phyloP scores from a whole-genome alignment of 257 asterid genomes.

The Gardenia jasminoides region DNA sequence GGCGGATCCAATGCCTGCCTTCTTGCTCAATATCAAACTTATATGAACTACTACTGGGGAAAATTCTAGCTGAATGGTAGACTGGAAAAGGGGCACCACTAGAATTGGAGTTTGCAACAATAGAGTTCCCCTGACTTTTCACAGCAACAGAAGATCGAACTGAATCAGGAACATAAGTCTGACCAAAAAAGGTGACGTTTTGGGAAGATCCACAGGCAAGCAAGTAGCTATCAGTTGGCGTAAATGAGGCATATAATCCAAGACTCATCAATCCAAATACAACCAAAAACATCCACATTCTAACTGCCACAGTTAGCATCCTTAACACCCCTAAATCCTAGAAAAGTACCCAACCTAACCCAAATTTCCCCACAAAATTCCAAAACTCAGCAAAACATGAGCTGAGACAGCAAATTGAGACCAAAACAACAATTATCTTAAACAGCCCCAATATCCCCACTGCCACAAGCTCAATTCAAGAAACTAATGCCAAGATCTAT shows the following conservation, averaged over 20 bases:
- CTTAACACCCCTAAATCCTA: slow-evolving; percentile 10
- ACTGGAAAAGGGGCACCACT: slow-evolving; percentile 34
- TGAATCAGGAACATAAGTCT: slow-evolving; percentile 37
- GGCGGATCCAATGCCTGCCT: slow-evolving; percentile 53
- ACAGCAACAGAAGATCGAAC: slow-evolving; percentile 30
- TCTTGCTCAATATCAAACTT: slow-evolving; percentile 32
- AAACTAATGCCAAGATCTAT: slow-evolving; percentile 17
- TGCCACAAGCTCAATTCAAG: background rate
- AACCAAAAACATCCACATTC: slow-evolving; percentile 19
- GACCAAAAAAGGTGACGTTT: slow-evolving; percentile 36
- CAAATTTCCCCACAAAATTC: slow-evolving; percentile 1
- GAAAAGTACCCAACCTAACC: slow-evolving; percentile 2
- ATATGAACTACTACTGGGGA: slow-evolving; percentile 25
- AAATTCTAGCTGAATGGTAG: slow-evolving; percentile 39
- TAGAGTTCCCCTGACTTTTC: slow-evolving; percentile 26
- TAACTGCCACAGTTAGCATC: slow-evolving; percentile 15
- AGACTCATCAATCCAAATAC: slow-evolving; percentile 16
- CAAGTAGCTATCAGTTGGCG: slow-evolving; percentile 39
- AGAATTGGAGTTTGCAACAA: slow-evolving; percentile 31
- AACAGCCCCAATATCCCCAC: slow-evolving; percentile 2
- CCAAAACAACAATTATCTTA: background rate
- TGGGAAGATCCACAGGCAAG: slow-evolving; percentile 47
- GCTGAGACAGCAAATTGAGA: background rate
- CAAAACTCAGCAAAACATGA: background rate
- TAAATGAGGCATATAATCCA: slow-evolving; percentile 28